A percentile compares a stretch with the other conserved stretches of the same genome.
phyloP scores from a whole-genome alignment of 768 basidiomycete species.

The Neoboletus subvelutipes region DNA sequence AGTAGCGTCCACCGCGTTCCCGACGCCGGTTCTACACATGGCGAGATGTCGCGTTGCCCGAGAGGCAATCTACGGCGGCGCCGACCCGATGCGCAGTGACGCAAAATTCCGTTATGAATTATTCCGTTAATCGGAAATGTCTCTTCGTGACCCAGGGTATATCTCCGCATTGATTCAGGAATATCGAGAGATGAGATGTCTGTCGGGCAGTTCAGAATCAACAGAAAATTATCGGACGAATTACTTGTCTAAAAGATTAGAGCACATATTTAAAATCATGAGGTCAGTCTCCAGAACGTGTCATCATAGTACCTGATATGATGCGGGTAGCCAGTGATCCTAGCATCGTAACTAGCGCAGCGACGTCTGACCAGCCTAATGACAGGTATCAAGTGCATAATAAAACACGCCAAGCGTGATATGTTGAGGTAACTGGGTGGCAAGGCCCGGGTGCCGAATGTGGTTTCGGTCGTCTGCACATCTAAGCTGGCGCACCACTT shows the following conservation, averaged over 20 bases:
- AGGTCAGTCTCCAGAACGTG: neutral
- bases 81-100: neutral
- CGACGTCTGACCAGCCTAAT: neutral
- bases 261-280: neutral
- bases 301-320: neutral
- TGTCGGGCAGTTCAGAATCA: neutral
- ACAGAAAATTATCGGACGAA: neutral
- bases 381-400: neutral
- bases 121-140: neutral
- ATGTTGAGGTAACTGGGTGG: neutral
- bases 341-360: neutral
- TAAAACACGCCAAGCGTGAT: neutral
- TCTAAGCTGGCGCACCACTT: neutral
- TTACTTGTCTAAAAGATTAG: neutral
- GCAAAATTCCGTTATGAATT: neutral
- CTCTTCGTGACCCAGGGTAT: neutral
- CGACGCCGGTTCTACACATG: neutral
- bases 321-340: neutral
- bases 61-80: neutral
- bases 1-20: neutral
- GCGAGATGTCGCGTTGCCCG: neutral
- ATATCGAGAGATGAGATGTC: neutral
- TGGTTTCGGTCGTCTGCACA: neutral
- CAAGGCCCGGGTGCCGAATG: neutral
- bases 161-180: neutral